These are phyloP conservation scores for Fusarium denticulatum DNA, from an alignment of 2,329 filamentous ascomycete genomes.

Conservation along the genomic window DNA sequence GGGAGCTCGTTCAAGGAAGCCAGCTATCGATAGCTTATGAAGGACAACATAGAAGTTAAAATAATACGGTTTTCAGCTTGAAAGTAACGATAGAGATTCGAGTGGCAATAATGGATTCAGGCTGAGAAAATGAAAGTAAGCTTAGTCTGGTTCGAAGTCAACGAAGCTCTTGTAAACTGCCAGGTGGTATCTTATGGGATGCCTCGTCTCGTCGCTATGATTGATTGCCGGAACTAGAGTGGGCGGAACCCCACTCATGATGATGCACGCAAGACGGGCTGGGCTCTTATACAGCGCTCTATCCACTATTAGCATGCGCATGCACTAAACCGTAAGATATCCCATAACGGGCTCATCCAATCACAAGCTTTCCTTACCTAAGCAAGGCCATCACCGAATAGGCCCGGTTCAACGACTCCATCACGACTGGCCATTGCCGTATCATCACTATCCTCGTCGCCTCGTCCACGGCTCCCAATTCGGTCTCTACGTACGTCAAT, in stretches of 20 bases:
- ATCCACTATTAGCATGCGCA: not conserved
- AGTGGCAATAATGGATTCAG: not conserved
- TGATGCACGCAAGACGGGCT: conserved; percentile 4
- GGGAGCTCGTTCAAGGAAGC: conserved; percentile 6
- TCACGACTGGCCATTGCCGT: conserved; percentile 28
- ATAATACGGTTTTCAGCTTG: not conserved
- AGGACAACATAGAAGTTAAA: not conserved
- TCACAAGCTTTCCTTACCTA: conserved; percentile 37
- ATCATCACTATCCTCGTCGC: conserved; percentile 22
- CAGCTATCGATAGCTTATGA: not conserved
- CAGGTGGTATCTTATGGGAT: conserved; percentile 34
- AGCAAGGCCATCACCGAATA: conserved; percentile 32
- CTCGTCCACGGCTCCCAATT: conserved; percentile 33
- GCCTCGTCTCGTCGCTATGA: conserved; percentile 7
- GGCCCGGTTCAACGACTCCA: conserved; percentile 36
- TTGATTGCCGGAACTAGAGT: conserved; percentile 13
- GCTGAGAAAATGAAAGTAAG: not conserved
- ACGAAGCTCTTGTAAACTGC: conserved; percentile 22
- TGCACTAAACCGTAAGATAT: not conserved
- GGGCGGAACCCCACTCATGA: conserved; percentile 28
- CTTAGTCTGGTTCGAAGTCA: conserved; percentile 5
- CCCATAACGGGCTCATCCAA: conserved; percentile 3
- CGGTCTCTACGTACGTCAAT: conserved; percentile 36
- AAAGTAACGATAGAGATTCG: not conserved
- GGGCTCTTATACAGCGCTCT: not conserved